These are phyloP conservation scores for Zychaea mexicana DNA, from an alignment of 371 early-diverging fungal genomes.

Conservation along the genomic window DNA sequence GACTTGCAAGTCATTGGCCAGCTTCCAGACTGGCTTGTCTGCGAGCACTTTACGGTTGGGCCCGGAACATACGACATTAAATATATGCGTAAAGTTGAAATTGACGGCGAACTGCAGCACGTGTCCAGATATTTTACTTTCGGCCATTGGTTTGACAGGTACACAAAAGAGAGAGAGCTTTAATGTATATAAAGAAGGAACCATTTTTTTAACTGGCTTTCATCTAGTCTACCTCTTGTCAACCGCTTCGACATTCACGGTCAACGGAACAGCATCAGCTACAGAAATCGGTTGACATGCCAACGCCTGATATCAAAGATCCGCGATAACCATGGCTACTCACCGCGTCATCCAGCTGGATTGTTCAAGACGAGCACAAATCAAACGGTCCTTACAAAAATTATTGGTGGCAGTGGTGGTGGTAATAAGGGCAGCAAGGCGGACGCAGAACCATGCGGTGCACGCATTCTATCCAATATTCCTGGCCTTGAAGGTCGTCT, in stretches of 20 bases:
- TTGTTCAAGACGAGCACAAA: slow-evolving; percentile 69
- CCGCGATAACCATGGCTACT: slow-evolving; percentile 69
- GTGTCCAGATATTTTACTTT: slow-evolving; percentile 62
- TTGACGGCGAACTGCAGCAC: slow-evolving; percentile 61
- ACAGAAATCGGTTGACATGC: slow-evolving; percentile 63
- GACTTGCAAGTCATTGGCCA: slow-evolving; percentile 51
- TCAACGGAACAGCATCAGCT: slow-evolving; percentile 52
- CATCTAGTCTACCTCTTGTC: slow-evolving; percentile 51
- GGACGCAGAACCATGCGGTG: slow-evolving; percentile 59
- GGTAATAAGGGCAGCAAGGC: slow-evolving; percentile 42
- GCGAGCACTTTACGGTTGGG: slow-evolving; percentile 65
- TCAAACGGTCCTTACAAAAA: slow-evolving; percentile 62
- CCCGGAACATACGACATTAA: slow-evolving; percentile 64
- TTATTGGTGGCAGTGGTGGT: slow-evolving; percentile 1
- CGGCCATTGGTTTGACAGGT: slow-evolving; percentile 76
- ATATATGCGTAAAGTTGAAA: slow-evolving; percentile 59
- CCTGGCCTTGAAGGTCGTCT: slow-evolving; percentile 60
- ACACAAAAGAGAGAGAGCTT: slow-evolving; percentile 16
- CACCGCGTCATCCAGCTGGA: slow-evolving; percentile 66
- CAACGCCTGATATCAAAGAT: slow-evolving; percentile 63
- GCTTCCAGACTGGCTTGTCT: slow-evolving; percentile 65
- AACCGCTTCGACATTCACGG: slow-evolving; percentile 68
- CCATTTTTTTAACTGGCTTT: background rate
- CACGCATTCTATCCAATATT: slow-evolving; percentile 46
- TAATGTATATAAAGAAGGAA: background rate